Evolutionary conservation across 179 eudicot genomes (phyloP).

Genomic region (Nepenthes alata): DNA sequence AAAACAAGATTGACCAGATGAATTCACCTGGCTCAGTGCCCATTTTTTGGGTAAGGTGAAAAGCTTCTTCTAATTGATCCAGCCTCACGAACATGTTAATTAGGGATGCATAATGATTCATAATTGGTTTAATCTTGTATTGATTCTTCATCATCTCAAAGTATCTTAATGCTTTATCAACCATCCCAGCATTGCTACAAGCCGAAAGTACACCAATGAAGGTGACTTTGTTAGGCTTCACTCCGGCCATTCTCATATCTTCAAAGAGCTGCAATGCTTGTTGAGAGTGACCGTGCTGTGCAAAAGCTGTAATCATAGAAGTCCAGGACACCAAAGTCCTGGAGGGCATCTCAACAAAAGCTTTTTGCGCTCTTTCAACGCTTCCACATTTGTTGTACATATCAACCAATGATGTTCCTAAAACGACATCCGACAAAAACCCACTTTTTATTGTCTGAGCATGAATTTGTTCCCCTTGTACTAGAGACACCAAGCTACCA

Average conservation of each 20-base stretch:
- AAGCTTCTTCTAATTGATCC: constrained; percentile 57
- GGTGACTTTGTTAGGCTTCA: constrained; percentile 58
- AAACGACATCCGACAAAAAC: constrained; percentile 43
- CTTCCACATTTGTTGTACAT: constrained; percentile 73
- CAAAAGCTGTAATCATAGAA: constrained; percentile 60
- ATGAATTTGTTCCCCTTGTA: constrained; percentile 72
- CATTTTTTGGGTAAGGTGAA: constrained; percentile 43
- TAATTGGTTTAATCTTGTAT: constrained; percentile 50
- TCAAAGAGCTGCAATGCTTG: constrained; percentile 61
- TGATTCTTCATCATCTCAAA: constrained; percentile 54
- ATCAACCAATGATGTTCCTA: constrained; percentile 55
- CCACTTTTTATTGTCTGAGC: constrained; percentile 62
- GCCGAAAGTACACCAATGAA: constrained; percentile 68
- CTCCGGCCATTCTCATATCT: constrained; percentile 54
- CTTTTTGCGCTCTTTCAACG: constrained; percentile 42
- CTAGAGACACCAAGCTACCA: constrained; percentile 46
- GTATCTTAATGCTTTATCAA: constrained; percentile 41
- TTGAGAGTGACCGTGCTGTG: constrained; percentile 49
- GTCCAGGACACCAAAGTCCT: constrained; percentile 61
- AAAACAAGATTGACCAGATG: constrained; percentile 55
- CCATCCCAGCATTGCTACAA: constrained; percentile 63
- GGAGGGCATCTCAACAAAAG: constrained; percentile 48
- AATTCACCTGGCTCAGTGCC: constrained; percentile 43
- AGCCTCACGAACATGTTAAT: constrained; percentile 63
- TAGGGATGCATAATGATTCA: constrained; percentile 59